A percentile compares a stretch with the other conserved stretches of the same genome.
Evolutionary conservation across 2,329 filamentous ascomycete species (phyloP).

Genomic region (Cercospora zeae-maydis): DNA sequence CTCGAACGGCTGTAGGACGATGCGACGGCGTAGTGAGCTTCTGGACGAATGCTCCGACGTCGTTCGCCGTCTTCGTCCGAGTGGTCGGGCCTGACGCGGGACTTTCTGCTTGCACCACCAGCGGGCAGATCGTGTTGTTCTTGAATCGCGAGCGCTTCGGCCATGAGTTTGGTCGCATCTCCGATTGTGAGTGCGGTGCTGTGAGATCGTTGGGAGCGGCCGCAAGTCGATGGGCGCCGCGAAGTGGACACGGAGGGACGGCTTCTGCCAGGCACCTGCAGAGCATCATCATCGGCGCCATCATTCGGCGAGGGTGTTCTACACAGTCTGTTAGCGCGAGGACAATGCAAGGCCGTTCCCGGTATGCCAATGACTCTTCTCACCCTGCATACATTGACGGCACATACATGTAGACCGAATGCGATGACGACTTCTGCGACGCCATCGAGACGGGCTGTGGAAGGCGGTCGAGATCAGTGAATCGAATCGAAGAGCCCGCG

Average conservation of each 20-base stretch:
- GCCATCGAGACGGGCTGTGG: not conserved
- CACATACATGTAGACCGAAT: not conserved
- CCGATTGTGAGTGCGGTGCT: not conserved
- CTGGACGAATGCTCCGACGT: not conserved
- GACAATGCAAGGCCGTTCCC: too few species aligned
- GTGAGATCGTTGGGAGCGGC: constrained; percentile 2
- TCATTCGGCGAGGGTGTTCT: not conserved
- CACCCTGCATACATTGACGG: not conserved
- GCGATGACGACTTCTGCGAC: not conserved
- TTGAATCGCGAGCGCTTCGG: constrained; percentile 7
- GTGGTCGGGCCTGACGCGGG: not conserved
- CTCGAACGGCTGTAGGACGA: constrained; percentile 11
- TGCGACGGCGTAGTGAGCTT: constrained; percentile 1
- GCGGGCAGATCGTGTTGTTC: constrained; percentile 2
- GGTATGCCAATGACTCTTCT: too few species aligned
- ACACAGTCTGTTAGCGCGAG: not conserved
- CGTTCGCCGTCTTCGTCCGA: not conserved
- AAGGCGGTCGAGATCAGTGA: too few species aligned
- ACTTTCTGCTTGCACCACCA: not conserved
- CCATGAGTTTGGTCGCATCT: constrained; percentile 7
- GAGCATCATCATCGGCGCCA: not conserved
- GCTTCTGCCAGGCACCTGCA: not conserved
- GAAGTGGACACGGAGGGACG: constrained; percentile 1
- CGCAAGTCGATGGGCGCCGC: not conserved
- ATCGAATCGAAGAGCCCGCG: not conserved